Base-by-base conservation (phyloP, 371 early-diverging fungal species). In the Mucor indicus region DNA sequence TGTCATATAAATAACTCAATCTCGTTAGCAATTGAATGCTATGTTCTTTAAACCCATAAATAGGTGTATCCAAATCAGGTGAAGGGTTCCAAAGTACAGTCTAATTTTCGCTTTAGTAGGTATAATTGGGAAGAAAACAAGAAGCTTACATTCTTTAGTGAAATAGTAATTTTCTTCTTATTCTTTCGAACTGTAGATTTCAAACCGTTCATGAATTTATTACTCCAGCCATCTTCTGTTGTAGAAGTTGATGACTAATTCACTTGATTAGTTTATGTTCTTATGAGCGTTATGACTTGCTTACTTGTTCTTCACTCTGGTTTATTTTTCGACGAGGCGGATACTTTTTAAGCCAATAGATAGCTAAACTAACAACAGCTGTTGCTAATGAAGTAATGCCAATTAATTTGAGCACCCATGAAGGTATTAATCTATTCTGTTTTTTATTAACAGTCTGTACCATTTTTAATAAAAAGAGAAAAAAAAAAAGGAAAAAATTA, bases 1-100 rank as follows among this genome's bases (percentile, higher is more conserved):
- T 50, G 24, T 76, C 71, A 24, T 69, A 63, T 7, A 59, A 8
- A 32, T 67, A 60, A 11, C 63, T 48, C 12, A 76, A 47, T 17
- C 46, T 55, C 2, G 41, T 38, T 11, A 76, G 29, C 11, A 69
- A 21, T 5, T 56, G 45, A 12, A 59, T 48, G 3, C 58, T 66
- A 10, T 72, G 55, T 43, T 70, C 71, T 17, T 63, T 66, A 47
- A 72, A 76, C 5, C 71, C 77, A 48, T 70, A 68, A 27, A 68
- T 70, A 25, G 72, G 69, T 20, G 60, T 60, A 25, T 64, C 50
- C 15, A 72, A 58, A 47, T 76, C 77, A n/a, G 71, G 62, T 10
- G 77, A 76, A 27, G 77, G 77, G 39, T 76, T 76, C 77, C 77
- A 76, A 25, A 76, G 48, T 4, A 72, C 59, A 38, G 71, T 68